Conservation (phyloP, 2,329 filamentous ascomycete genomes). For the Cytospora piceicola region DNA sequence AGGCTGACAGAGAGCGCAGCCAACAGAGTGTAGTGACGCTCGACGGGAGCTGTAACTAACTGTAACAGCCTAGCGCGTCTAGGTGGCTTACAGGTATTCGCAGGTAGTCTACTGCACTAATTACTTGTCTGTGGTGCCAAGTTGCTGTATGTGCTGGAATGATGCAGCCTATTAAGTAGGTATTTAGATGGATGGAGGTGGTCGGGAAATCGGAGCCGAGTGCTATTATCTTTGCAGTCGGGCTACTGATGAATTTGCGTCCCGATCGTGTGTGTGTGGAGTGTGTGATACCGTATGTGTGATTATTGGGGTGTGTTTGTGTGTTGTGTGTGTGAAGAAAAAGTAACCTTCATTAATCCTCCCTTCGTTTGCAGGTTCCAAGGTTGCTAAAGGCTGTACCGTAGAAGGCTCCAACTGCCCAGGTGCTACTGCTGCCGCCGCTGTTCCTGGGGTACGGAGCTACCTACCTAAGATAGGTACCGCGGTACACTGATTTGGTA, state of each 20-base stretch:
- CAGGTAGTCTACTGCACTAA: neutral
- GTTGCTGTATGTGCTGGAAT: neutral
- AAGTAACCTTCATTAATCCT: neutral
- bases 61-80: conserved; percentile 3
- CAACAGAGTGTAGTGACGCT: neutral
- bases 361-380: neutral
- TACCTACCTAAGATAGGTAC: neutral
- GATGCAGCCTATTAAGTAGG: neutral
- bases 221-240: neutral
- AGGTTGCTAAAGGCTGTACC: too few species aligned
- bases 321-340: too few species aligned
- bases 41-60: neutral
- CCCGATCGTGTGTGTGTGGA: neutral
- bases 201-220: neutral
- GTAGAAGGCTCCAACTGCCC: too few species aligned
- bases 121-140: neutral
- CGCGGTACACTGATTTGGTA: neutral
- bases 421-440: neutral
- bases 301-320: too few species aligned
- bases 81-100: neutral
- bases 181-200: neutral
- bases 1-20: conserved; percentile 21
- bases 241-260: too few species aligned
- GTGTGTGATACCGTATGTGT: too few species aligned
- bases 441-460: neutral